Evolutionary conservation across 148 eudicot genomes (phyloP).

Genomic region (Persicaria maculosa): DNA sequence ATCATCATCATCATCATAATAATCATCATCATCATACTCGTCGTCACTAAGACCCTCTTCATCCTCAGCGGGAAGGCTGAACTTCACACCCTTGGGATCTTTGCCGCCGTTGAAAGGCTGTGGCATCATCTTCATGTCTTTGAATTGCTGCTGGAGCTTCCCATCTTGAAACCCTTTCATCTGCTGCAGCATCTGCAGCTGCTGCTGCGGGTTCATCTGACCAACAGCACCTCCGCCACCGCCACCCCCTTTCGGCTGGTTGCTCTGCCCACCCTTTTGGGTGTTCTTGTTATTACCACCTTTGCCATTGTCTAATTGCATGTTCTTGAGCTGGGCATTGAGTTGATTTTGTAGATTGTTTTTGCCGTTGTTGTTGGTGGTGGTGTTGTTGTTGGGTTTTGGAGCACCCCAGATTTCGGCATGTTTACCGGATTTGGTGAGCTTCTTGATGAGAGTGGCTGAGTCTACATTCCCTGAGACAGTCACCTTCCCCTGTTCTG

Average conservation of each 20-base stretch:
- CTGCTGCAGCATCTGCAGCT: conserved; percentile 26
- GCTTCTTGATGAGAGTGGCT: conserved; percentile 54
- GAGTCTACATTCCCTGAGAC: conserved; percentile 57
- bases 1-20: conserved; percentile 24
- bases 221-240: conserved; percentile 19
- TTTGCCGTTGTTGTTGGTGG: conserved; percentile 18
- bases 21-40: conserved; percentile 22
- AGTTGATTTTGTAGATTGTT: conserved; percentile 18
- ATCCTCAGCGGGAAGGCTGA: conserved; percentile 14
- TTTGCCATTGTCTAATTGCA: conserved; percentile 21
- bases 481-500: conserved; percentile 64
- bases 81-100: conserved; percentile 19
- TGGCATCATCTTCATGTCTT: conserved; percentile 25
- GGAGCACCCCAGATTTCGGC: conserved; percentile 55
- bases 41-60: conserved; percentile 7
- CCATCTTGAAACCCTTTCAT: conserved; percentile 22
- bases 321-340: conserved; percentile 21
- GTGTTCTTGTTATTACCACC: conserved; percentile 9
- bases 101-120: neutral
- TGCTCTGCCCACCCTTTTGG: conserved; percentile 17
- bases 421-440: conserved; percentile 56
- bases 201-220: conserved; percentile 19
- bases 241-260: conserved; percentile 22
- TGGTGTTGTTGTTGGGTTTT: conserved; percentile 23
- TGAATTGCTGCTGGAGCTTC: conserved; percentile 13